Conservation (phyloP, 257 asterid genomes). For the Catharanthus roseus region DNA sequence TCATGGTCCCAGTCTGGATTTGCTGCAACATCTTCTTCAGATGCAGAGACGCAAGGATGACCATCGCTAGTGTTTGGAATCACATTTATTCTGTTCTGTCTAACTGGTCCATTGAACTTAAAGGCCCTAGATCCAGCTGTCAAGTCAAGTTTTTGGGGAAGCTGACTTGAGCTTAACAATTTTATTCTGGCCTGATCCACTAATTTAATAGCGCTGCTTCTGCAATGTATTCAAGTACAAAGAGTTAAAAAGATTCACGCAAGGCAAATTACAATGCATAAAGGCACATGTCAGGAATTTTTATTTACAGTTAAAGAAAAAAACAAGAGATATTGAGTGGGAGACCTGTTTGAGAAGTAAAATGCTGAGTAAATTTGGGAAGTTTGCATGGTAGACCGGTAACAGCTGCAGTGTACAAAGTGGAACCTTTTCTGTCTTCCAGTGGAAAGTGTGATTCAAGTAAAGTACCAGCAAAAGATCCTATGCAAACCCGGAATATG, state of each 20-base stretch:
- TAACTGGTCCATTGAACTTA: conserved; percentile 28
- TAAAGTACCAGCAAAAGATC: neutral
- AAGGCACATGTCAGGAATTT: neutral
- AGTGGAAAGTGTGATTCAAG: neutral
- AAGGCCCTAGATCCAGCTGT: conserved; percentile 24
- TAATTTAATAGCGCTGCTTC: conserved; percentile 30
- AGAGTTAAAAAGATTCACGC: conserved; percentile 3
- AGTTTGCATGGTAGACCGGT: conserved; percentile 41
- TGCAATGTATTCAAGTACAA: conserved; percentile 23
- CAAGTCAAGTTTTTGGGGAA: conserved; percentile 29
- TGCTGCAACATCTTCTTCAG: conserved; percentile 41
- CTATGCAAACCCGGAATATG: neutral
- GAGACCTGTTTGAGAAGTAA: conserved; percentile 44
- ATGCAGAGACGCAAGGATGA: conserved; percentile 33
- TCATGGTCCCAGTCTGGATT: conserved; percentile 27
- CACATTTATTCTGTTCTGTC: conserved; percentile 25
- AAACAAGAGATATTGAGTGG: neutral
- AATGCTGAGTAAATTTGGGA: conserved; percentile 43
- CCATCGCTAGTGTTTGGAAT: conserved; percentile 48
- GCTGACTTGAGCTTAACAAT: conserved; percentile 22
- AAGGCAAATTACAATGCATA: neutral
- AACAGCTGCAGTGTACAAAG: neutral
- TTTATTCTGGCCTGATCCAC: conserved; percentile 21
- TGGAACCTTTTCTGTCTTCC: neutral
- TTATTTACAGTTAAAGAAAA: neutral